These are phyloP conservation scores for Aspergillus carlsbadensis DNA, from an alignment of 495 filamentous ascomycete genomes.

Conservation along the genomic window DNA sequence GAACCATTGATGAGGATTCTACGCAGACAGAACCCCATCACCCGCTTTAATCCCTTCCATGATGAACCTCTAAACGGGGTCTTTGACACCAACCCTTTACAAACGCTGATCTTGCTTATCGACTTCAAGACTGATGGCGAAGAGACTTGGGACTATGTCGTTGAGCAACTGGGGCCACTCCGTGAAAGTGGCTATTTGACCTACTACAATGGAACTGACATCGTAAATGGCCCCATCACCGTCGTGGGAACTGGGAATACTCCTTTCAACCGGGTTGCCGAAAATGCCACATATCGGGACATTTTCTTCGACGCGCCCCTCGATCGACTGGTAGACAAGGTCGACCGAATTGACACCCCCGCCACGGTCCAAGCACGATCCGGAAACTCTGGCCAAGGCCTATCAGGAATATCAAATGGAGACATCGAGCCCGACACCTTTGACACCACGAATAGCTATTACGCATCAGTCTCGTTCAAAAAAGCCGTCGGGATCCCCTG, in stretches of 20 bases:
- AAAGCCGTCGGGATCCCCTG: constrained; percentile 40
- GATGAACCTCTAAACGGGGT: constrained; percentile 35
- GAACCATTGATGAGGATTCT: constrained; percentile 53
- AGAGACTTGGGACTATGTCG: constrained; percentile 51
- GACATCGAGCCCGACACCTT: constrained; percentile 40
- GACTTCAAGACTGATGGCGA: constrained; percentile 65
- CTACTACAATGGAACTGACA: constrained; percentile 50
- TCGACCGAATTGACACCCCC: constrained; percentile 23
- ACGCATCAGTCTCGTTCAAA: constrained; percentile 46
- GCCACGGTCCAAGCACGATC: neutral
- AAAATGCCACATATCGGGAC: constrained; percentile 48
- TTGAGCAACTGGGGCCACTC: constrained; percentile 63
- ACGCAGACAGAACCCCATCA: constrained; percentile 47
- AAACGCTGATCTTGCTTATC: constrained; percentile 65
- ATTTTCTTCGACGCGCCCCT: constrained; percentile 67
- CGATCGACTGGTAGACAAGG: constrained; percentile 30
- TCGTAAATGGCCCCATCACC: constrained; percentile 60
- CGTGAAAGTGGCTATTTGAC: constrained; percentile 63
- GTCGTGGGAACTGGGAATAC: constrained; percentile 79
- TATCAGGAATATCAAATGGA: constrained; percentile 33
- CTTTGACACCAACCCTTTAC: constrained; percentile 52
- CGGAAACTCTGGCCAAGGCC: constrained; percentile 33
- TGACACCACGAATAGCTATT: constrained; percentile 47
- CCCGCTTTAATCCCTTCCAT: constrained; percentile 26
- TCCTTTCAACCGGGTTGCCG: constrained; percentile 61